These are phyloP conservation scores for Beta lomatogona DNA, from an alignment of 179 eudicot genomes.

Conservation along the genomic window DNA sequence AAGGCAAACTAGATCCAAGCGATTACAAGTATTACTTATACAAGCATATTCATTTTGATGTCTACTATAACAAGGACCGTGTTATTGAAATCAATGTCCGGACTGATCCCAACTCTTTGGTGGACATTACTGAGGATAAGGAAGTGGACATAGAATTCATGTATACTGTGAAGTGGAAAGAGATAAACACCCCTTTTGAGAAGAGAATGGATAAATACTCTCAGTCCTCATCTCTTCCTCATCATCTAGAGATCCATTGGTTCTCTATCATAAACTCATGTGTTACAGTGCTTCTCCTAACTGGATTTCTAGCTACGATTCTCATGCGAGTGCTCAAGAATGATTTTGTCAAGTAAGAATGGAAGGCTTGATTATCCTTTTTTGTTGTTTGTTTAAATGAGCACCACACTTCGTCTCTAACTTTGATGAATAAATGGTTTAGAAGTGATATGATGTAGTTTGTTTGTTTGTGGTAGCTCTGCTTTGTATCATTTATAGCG, in stretches of 20 bases:
- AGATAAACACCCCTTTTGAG: constrained; percentile 40
- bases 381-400: neutral
- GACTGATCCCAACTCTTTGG: constrained; percentile 42
- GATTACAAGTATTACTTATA: constrained; percentile 44
- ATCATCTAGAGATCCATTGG: constrained; percentile 55
- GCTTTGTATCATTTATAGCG: neutral
- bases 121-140: constrained; percentile 45
- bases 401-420: neutral
- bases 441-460: neutral
- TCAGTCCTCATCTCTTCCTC: constrained; percentile 50
- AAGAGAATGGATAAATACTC: constrained; percentile 54
- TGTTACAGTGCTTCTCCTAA: constrained; percentile 47
- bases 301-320: constrained; percentile 51
- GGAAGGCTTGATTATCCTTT: neutral
- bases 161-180: constrained; percentile 51
- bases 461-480: too few species aligned
- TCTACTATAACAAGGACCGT: constrained; percentile 47
- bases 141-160: constrained; percentile 45
- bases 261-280: constrained; percentile 52
- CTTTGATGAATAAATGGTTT: neutral
- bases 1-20: constrained; percentile 42
- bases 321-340: constrained; percentile 55
- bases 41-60: constrained; percentile 46
- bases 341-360: constrained; percentile 52
- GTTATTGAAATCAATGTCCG: constrained; percentile 50